Conservation (phyloP, 179 eudicot genomes). For the Camellia oleifera region DNA sequence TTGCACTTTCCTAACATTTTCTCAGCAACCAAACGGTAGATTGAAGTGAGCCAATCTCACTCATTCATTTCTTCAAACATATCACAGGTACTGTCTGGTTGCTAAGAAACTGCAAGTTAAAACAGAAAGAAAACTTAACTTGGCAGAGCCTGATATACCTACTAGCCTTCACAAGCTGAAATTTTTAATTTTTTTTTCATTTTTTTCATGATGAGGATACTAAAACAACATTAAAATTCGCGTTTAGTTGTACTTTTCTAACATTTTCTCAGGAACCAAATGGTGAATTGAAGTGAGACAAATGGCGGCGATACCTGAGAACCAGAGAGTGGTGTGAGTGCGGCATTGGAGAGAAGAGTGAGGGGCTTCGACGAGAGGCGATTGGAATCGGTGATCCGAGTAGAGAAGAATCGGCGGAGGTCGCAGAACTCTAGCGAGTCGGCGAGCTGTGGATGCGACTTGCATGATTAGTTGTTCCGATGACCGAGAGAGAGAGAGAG, state of each 20-base stretch:
- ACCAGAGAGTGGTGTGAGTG: constrained; percentile 6
- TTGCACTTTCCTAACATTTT: not conserved
- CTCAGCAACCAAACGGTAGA: not conserved
- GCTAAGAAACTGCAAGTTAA: not conserved
- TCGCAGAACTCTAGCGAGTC: constrained; percentile 10
- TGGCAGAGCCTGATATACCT: not conserved
- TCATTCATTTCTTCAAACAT: not conserved
- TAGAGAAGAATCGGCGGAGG: constrained; percentile 10
- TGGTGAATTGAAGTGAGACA: not conserved
- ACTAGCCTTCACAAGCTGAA: not conserved
- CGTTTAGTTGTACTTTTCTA: not conserved
- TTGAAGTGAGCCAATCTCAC: not conserved
- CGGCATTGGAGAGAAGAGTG: constrained; percentile 5
- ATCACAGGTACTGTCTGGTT: not conserved
- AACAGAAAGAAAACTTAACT: not conserved
- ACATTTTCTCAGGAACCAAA: not conserved
- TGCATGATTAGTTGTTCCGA: constrained; percentile 6
- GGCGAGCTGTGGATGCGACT: constrained; percentile 15
- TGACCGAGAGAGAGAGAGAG: not conserved
- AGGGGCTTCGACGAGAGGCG: constrained; percentile 9
- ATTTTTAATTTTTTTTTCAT: not conserved
- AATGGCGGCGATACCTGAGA: constrained; percentile 8
- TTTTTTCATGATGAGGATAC: not conserved
- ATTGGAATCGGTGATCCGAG: constrained; percentile 12
- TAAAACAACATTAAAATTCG: not conserved